Conservation (phyloP, 768 basidiomycete genomes). For the Boletus huronensis region DNA sequence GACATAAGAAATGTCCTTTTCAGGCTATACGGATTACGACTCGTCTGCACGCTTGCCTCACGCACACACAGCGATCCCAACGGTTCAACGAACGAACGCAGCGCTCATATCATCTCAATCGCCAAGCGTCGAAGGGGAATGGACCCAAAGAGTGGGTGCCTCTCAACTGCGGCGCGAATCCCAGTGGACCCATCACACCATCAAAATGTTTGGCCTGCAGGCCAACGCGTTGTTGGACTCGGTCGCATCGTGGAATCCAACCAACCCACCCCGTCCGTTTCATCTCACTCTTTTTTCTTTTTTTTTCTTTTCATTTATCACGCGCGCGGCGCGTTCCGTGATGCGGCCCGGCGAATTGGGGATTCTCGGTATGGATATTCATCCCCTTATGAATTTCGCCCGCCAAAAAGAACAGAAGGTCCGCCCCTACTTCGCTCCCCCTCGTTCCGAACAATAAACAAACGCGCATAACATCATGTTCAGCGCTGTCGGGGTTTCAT, state of each 20-base stretch:
- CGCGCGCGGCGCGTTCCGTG: constrained; percentile 14
- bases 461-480: not conserved
- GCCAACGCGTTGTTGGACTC: constrained; percentile 17
- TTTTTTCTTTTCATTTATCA: not conserved
- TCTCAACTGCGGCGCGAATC: constrained; percentile 14
- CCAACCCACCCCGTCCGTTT: constrained; percentile 13
- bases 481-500: constrained; percentile 23
- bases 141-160: not conserved
- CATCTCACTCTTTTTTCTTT: constrained; percentile 13
- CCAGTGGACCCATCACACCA: constrained; percentile 4
- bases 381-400: constrained; percentile 8
- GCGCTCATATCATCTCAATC: not conserved
- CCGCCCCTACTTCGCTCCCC: not conserved
- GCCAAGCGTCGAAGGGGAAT: not conserved
- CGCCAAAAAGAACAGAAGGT: not conserved
- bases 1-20: not conserved
- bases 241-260: constrained; percentile 8
- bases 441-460: constrained; percentile 10
- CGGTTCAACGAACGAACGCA: not conserved
- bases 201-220: constrained; percentile 14
- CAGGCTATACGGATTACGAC: not conserved
- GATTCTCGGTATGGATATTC: not conserved
- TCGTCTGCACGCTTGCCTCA: too few species aligned
- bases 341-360: constrained; percentile 12
- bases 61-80: too few species aligned